Conservation (phyloP, 495 filamentous ascomycete genomes). For the Neurospora sp. region DNA sequence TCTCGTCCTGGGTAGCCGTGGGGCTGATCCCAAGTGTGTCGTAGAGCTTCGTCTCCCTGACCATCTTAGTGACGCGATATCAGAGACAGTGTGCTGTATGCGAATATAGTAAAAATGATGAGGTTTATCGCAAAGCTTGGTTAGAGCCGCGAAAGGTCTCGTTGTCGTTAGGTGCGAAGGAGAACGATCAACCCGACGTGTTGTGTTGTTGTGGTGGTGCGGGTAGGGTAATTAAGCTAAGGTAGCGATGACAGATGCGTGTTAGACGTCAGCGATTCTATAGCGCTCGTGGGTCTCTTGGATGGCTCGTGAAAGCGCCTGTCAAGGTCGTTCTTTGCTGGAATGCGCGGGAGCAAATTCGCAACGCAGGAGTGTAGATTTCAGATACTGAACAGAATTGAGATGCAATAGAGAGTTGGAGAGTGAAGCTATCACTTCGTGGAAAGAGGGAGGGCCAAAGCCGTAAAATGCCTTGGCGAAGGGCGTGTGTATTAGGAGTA, state of each 20-base stretch:
- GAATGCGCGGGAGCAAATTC: background rate
- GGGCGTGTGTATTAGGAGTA: constrained; percentile 6
- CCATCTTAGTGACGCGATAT: constrained; percentile 45
- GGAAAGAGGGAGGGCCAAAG: constrained; percentile 4
- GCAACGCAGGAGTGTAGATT: background rate
- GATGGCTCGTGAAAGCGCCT: background rate
- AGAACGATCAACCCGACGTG: background rate
- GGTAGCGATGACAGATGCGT: background rate
- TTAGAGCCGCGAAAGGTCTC: background rate
- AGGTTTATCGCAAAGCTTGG: background rate
- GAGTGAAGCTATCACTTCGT: background rate
- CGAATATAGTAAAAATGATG: background rate
- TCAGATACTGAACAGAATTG: background rate
- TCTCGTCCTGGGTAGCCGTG: constrained; percentile 76
- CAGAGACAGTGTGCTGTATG: background rate
- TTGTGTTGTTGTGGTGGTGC: background rate
- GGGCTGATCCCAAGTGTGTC: constrained; percentile 66
- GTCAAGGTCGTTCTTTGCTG: background rate
- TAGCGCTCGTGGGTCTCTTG: background rate
- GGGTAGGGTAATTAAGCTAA: background rate
- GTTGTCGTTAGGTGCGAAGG: background rate
- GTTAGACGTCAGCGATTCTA: background rate
- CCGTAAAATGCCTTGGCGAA: constrained; percentile 11
- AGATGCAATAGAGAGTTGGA: background rate
- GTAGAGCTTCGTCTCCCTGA: constrained; percentile 80